A percentile compares a stretch with the other conserved stretches of the same genome.
phyloP scores from a whole-genome alignment of 2,329 filamentous ascomycete genomes.

The Ceratocystis smalleyi region DNA sequence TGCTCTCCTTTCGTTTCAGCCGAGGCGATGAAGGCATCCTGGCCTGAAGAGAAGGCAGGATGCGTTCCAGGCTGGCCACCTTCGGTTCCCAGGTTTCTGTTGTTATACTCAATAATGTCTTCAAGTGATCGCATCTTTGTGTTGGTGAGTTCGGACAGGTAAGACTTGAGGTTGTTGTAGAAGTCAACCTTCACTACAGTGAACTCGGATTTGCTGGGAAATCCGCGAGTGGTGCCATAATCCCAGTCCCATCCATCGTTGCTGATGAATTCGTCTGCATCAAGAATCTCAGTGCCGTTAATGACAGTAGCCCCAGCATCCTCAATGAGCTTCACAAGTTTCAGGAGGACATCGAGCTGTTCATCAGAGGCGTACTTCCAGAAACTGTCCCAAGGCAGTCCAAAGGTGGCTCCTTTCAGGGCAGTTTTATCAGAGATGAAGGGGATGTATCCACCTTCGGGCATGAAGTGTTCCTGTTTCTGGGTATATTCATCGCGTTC shows the following conservation, averaged over 20 bases:
- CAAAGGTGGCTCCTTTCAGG: slow-evolving; percentile 48
- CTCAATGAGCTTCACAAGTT: slow-evolving; percentile 31
- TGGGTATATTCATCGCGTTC: slow-evolving; percentile 48
- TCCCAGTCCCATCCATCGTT: slow-evolving; percentile 60
- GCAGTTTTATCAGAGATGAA: slow-evolving; percentile 38
- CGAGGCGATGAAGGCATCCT: slow-evolving; percentile 53
- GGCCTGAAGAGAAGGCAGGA: slow-evolving; percentile 53
- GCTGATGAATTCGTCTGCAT: slow-evolving; percentile 45
- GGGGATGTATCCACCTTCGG: slow-evolving; percentile 39
- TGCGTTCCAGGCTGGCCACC: slow-evolving; percentile 43
- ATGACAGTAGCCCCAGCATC: slow-evolving; percentile 49
- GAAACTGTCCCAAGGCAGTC: slow-evolving; percentile 56
- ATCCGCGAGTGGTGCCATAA: slow-evolving; percentile 45
- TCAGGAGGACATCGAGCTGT: slow-evolving; percentile 38
- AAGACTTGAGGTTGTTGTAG: slow-evolving; percentile 45
- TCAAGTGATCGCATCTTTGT: slow-evolving; percentile 43
- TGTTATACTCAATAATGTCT: slow-evolving; percentile 49
- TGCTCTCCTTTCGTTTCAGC: slow-evolving; percentile 43
- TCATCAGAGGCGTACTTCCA: slow-evolving; percentile 45
- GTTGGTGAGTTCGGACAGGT: slow-evolving; percentile 47
- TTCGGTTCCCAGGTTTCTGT: slow-evolving; percentile 48
- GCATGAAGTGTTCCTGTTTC: slow-evolving; percentile 39
- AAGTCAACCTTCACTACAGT: slow-evolving; percentile 58
- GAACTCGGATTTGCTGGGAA: slow-evolving; percentile 58
- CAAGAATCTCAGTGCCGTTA: slow-evolving; percentile 53